Percentiles rank a stretch among this genome's conserved stretches.
Evolutionary conservation across 352 stramenopile species (phyloP).

Genomic region (Phytopythium ostracodes): DNA sequence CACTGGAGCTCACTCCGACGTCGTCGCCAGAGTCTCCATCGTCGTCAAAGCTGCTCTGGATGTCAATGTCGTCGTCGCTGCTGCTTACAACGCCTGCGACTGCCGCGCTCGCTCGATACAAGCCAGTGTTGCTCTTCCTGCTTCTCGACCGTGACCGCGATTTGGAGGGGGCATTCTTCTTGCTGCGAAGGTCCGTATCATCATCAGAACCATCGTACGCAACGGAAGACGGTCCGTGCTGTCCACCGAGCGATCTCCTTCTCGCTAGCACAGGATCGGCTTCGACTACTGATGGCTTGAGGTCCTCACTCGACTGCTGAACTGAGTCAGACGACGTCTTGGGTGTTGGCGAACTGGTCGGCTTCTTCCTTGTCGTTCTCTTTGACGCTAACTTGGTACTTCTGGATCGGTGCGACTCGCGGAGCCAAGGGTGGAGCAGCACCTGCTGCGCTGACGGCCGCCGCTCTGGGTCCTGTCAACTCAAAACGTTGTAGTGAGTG

Average conservation of each 20-base stretch:
- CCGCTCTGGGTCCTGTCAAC: slow-evolving; percentile 28
- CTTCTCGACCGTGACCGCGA: not conserved
- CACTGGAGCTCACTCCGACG: not conserved
- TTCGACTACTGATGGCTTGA: not conserved
- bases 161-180: not conserved
- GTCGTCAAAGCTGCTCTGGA: not conserved
- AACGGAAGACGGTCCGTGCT: not conserved
- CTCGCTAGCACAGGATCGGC: not conserved
- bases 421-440: slow-evolving; percentile 54
- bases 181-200: not conserved
- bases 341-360: not conserved
- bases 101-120: not conserved
- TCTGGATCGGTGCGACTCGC: slow-evolving; percentile 7
- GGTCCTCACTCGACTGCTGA: not conserved
- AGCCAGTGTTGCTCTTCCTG: not conserved
- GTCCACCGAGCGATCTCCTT: not conserved
- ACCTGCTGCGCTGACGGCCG: slow-evolving; percentile 50
- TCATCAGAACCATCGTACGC: not conserved
- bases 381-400: not conserved
- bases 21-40: not conserved
- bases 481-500: not conserved
- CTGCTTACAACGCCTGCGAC: not conserved
- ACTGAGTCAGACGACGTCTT: not conserved
- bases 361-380: not conserved
- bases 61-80: not conserved